Base-by-base conservation (phyloP, 208 protist genomes). In the Leishmania mexicana region DNA sequence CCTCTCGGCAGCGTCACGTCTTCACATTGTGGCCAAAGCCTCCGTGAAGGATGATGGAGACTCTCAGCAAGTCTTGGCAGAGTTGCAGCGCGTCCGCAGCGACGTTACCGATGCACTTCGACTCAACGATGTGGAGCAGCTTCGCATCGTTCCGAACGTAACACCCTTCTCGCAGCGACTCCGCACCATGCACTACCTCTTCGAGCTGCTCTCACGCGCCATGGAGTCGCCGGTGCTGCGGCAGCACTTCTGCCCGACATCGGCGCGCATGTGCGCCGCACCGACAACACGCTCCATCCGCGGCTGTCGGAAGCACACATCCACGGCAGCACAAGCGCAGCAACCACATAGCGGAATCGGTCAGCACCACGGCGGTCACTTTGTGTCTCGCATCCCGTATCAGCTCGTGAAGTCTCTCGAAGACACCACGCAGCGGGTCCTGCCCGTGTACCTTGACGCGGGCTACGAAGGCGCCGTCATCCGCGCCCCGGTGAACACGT, bases 391-490 rank as follows among this genome's bases (percentile, higher is more conserved):
- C 49, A 89, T 96, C 40, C 89, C 88, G 38, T 95, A 97, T 86
- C 80, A 83, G 6, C 60, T 96, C 17, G 72, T 81, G 42, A 65
- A 57, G 49, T 93, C 92, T 13, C 85, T 97, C 64, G 79, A 88
- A 17, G 90, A 95, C 53, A 91, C 91, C 11, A 83, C 86, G 75
- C 64, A 79, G 42, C 84, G 87, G 17, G 58, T 92, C n/a, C 83
- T 96, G 49, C 85, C 89, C 3, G 67, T 71, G 35, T 97, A 91
- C 84, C 54, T 92, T 10, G 58, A 54, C 24, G 73, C 62, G 38
- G 87, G 90, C 75, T 97, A 94, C 88, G 95, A 97, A 76, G 95
- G 95, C 31, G 93, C 93, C 57, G 95, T 97, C 17, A 77, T 96
- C 49, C 95, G 95, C 45, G 89, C 84, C 31, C 89, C 93, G 3